Base-by-base conservation (phyloP, 164 flowering plant species). In the Aristolochia contorta region DNA sequence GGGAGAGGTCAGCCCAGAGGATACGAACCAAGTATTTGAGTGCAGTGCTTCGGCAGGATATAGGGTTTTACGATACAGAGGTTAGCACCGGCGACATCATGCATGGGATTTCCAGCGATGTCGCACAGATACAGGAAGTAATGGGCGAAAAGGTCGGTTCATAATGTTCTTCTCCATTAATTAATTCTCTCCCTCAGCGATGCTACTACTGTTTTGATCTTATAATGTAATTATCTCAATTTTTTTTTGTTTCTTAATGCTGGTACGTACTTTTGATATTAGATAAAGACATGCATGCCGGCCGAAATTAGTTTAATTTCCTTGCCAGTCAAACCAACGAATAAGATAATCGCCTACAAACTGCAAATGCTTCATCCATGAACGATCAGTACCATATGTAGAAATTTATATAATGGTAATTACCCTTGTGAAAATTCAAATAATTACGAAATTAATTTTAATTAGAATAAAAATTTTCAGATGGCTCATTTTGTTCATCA, bases 71-170 rank as follows among this genome's bases (percentile, higher is more conserved):
- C 37, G 96, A 87, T 64, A 82, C 89, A 20, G 67, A 77, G 49
- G 57, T 79, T 16, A 84, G 69, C 63, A 82, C 96, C 3, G 71
- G 91, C 41, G 91, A 85, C 56, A 75, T 87, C 27, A 82, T 87
- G 87, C 87, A 82, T 68, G 86, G 89, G 12, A 76, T 87, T 60
- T 79, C 89, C 16, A 85, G 82, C 59, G 96, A 87, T 72, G 87
- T 82, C 53, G 86, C 87, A 32, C 91, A 80, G 60, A 81, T 87
- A 45, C 91, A 87, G 67, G 96, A 87, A 80, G 96, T 81, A 0
- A 80, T 85, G 82, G 82, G 87, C 4, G 96, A 85, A 68, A 87
- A 85, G 91, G 96, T 87, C 4, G 22, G 30, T 59, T 62, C 33
- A 32, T 32, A 32, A 3, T 7, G 12, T 48, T 3, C 51, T n/a